A percentile compares a stretch with the other conserved stretches of the same genome.
phyloP scores from a whole-genome alignment of 1,139 yeast genomes.

The Scheffersomyces segobiensis region DNA sequence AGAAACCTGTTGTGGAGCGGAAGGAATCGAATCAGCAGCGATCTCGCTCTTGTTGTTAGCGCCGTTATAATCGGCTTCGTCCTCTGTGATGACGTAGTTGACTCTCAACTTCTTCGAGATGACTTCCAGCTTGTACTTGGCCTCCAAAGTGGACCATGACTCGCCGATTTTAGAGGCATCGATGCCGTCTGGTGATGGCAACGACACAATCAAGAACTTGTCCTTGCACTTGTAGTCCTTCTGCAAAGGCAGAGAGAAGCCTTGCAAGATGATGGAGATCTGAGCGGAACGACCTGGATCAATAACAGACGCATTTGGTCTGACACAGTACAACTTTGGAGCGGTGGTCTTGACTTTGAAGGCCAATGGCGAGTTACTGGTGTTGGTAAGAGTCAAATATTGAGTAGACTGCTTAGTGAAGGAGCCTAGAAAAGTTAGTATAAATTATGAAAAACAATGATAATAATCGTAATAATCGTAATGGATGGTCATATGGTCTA shows the following conservation, averaged over 20 bases:
- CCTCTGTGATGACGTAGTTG: constrained; percentile 49
- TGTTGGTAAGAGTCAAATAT: constrained; percentile 67
- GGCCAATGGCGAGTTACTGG: constrained; percentile 63
- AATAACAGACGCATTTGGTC: constrained; percentile 88
- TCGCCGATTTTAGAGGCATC: constrained; percentile 62
- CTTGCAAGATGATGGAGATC: constrained; percentile 84
- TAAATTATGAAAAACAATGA: too few species aligned
- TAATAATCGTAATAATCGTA: too few species aligned
- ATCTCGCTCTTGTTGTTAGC: constrained; percentile 8
- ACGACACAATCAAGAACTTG: constrained; percentile 85
- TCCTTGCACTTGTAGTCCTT: constrained; percentile 80
- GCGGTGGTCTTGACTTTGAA: constrained; percentile 98
- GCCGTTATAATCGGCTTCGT: constrained; percentile 14
- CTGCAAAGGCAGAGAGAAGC: constrained; percentile 73
- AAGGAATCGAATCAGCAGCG: neutral
- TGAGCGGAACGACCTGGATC: constrained; percentile 72
- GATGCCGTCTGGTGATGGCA: constrained; percentile 67
- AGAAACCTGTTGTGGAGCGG: neutral
- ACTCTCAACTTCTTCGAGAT: constrained; percentile 80
- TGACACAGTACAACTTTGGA: constrained; percentile 92
- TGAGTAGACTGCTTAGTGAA: constrained; percentile 74
- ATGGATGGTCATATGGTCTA: neutral
- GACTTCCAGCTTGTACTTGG: constrained; percentile 57
- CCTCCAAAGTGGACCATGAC: constrained; percentile 71
- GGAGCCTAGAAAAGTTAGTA: constrained; percentile 48